Conservation (phyloP, 1,284 basidiomycete species). For the Leccinum variabile region DNA sequence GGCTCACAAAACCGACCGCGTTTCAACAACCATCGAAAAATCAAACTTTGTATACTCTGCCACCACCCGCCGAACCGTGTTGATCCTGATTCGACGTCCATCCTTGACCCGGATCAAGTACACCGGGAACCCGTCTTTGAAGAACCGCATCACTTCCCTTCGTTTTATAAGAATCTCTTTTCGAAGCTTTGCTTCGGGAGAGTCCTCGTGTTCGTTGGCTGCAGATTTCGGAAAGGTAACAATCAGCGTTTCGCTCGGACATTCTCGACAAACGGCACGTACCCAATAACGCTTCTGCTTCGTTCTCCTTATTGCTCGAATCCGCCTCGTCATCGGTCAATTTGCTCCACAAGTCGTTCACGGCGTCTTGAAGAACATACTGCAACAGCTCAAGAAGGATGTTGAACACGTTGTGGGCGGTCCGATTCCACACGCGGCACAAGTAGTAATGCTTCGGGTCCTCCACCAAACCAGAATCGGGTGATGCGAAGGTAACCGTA, state of each 20-base stretch:
- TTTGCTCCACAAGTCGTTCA: not conserved
- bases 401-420: constrained; percentile 18
- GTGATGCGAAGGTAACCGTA: constrained; percentile 11
- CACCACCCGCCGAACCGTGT: constrained; percentile 15
- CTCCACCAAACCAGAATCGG: not conserved
- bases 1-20: constrained; percentile 20
- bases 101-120: constrained; percentile 20
- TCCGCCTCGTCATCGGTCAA: not conserved
- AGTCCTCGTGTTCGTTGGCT: constrained; percentile 3
- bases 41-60: constrained; percentile 21
- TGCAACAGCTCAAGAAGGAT: constrained; percentile 22
- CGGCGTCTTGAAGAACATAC: constrained; percentile 15
- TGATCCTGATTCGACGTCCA: constrained; percentile 19
- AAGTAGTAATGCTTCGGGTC: constrained; percentile 19
- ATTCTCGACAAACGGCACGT: not conserved
- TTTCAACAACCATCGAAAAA: constrained; percentile 22
- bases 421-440: constrained; percentile 23
- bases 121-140: constrained; percentile 18
- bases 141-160: constrained; percentile 20
- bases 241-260: constrained; percentile 3
- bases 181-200: constrained; percentile 14
- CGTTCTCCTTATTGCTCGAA: not conserved
- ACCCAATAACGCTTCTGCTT: constrained; percentile 1
- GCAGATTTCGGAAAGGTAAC: constrained; percentile 1
- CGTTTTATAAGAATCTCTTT: constrained; percentile 22